These are phyloP conservation scores for Neurospora pannonica DNA, from an alignment of 495 filamentous ascomycete species.

Conservation along the genomic window DNA sequence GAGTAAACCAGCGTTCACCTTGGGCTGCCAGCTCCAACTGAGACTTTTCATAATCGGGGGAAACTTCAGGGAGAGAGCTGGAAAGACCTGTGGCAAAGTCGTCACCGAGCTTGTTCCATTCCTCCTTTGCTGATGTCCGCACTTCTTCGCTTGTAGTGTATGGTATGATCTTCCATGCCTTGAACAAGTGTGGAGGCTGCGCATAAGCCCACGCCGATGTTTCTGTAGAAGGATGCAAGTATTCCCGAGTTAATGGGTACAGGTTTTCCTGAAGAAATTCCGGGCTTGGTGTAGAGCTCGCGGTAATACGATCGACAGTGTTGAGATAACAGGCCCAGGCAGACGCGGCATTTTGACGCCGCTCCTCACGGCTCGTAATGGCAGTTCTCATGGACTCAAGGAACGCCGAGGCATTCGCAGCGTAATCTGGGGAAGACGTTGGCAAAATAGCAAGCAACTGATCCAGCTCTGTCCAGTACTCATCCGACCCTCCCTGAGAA, in stretches of 20 bases:
- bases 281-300: conserved; percentile 19
- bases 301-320: conserved; percentile 40
- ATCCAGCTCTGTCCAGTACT: conserved; percentile 62
- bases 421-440: conserved; percentile 32
- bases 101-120: conserved; percentile 47
- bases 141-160: conserved; percentile 16
- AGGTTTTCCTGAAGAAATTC: conserved; percentile 37
- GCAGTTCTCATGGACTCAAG: conserved; percentile 58
- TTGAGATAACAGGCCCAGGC: conserved; percentile 70
- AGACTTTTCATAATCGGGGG: conserved; percentile 60
- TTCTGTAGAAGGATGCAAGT: conserved; percentile 28
- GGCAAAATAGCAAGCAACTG: conserved; percentile 54
- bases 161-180: conserved; percentile 18
- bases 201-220: conserved; percentile 24
- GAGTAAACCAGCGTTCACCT: conserved; percentile 51
- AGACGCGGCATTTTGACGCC: conserved; percentile 48
- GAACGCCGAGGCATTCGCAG: conserved; percentile 43
- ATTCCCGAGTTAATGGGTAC: conserved; percentile 30
- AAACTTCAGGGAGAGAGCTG: conserved; percentile 66
- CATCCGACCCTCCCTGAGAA: conserved; percentile 58
- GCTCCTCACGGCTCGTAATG: conserved; percentile 63
- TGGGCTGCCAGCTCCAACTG: conserved; percentile 55
- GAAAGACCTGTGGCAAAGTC: conserved; percentile 52
- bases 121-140: conserved; percentile 5
- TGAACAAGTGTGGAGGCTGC: conserved; percentile 19